A percentile compares a stretch with the other conserved stretches of the same genome.
Conservation (phyloP, 148 eudicot genomes). For the Vaccinium vitisidaea region DNA sequence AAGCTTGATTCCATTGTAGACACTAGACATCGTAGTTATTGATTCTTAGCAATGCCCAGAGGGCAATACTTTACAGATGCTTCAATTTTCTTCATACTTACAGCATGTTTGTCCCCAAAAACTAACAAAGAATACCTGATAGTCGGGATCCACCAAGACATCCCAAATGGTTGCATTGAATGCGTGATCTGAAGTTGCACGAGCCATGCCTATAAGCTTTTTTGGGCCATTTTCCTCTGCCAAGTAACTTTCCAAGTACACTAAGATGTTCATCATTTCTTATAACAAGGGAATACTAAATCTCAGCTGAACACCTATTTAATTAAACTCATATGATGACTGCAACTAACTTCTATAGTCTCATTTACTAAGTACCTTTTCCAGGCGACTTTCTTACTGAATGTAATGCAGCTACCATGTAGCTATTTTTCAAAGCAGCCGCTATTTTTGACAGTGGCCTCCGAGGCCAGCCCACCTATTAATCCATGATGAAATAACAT, state of each 20-base stretch:
- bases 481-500: slow-evolving; percentile 14
- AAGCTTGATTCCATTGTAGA: too few species aligned
- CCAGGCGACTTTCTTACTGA: slow-evolving; percentile 53
- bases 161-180: slow-evolving; percentile 99
- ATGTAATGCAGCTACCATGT: slow-evolving; percentile 91
- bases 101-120: slow-evolving; percentile 4
- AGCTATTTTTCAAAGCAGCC: slow-evolving; percentile 87
- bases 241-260: slow-evolving; percentile 75
- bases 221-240: slow-evolving; percentile 67
- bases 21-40: too few species aligned
- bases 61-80: background rate
- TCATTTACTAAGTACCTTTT: slow-evolving; percentile 52
- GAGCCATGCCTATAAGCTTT: slow-evolving; percentile 96
- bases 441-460: slow-evolving; percentile 91
- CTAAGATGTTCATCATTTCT: slow-evolving; percentile 55
- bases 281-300: slow-evolving; percentile 24
- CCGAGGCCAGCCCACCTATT: slow-evolving; percentile 96
- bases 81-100: background rate
- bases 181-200: slow-evolving; percentile 98
- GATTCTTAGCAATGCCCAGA: too few species aligned
- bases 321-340: background rate
- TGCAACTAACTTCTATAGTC: background rate
- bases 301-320: background rate
- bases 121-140: slow-evolving; percentile 59
- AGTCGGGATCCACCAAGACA: slow-evolving; percentile 93